Conservation (phyloP, 2,329 filamentous ascomycete species). For the Fusarium sp. region DNA sequence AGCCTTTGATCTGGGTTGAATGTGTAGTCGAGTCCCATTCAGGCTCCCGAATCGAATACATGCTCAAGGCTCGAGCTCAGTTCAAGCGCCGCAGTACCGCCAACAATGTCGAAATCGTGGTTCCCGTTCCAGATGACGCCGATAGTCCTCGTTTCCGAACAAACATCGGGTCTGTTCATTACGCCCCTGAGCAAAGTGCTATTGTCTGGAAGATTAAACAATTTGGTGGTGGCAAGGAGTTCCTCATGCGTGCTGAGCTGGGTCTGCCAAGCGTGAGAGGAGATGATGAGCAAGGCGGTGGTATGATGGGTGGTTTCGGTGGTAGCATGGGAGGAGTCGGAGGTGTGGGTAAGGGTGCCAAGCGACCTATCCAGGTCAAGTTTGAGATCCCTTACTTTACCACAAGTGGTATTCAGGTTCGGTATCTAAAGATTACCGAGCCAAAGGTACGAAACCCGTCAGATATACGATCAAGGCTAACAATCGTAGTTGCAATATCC, state of each 20-base stretch:
- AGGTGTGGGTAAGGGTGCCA: conserved; percentile 81
- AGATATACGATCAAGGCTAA: conserved; percentile 2
- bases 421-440: conserved; percentile 99
- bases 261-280: conserved; percentile 93
- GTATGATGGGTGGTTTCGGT: conserved; percentile 97
- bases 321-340: conserved; percentile 94
- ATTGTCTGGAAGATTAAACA: conserved; percentile 99
- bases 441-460: conserved; percentile 80
- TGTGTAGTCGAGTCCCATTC: conserved; percentile 97
- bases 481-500: conserved; percentile 87
- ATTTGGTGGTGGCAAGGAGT: conserved; percentile 98
- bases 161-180: conserved; percentile 97
- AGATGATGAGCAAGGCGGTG: conserved; percentile 93
- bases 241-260: conserved; percentile 96
- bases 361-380: conserved; percentile 97
- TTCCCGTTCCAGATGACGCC: conserved; percentile 96
- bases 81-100: conserved; percentile 98
- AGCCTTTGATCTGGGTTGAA: conserved; percentile 98
- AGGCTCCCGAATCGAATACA: conserved; percentile 96
- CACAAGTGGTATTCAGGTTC: conserved; percentile 98
- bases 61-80: conserved; percentile 97
- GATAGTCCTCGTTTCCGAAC: conserved; percentile 96
- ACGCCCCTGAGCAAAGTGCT: conserved; percentile 94
- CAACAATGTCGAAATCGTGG: conserved; percentile 98
- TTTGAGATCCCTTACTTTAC: conserved; percentile 99